These are phyloP conservation scores for Emericellopsis terricola DNA, from an alignment of 495 filamentous ascomycete genomes.

Conservation along the genomic window DNA sequence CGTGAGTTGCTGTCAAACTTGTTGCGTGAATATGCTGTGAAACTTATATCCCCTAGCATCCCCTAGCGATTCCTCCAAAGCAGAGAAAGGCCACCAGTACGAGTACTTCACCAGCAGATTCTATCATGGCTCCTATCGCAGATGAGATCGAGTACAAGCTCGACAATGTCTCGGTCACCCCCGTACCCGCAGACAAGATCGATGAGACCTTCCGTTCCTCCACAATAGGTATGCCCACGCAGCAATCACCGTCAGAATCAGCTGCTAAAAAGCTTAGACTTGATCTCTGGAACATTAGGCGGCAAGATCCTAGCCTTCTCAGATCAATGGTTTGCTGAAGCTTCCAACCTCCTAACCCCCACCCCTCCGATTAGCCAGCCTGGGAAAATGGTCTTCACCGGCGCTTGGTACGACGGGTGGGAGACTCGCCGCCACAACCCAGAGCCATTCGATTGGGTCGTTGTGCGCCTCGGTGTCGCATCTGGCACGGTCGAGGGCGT, in stretches of 20 bases:
- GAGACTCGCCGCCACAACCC: slow-evolving; percentile 80
- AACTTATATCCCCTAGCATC: too few species aligned
- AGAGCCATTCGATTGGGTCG: slow-evolving; percentile 65
- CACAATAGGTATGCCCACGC: slow-evolving; percentile 39
- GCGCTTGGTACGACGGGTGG: slow-evolving; percentile 94
- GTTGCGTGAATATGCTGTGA: too few species aligned
- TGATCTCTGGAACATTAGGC: slow-evolving; percentile 57
- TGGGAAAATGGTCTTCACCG: slow-evolving; percentile 68
- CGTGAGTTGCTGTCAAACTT: too few species aligned
- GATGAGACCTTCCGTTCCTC: slow-evolving; percentile 52
- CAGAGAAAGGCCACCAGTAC: too few species aligned
- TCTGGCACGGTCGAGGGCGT: slow-evolving; percentile 60
- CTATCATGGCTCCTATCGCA: slow-evolving; percentile 8
- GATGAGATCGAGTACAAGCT: slow-evolving; percentile 24
- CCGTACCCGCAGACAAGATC: slow-evolving; percentile 39
- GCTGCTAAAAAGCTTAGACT: slow-evolving; percentile 29
- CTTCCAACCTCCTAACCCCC: slow-evolving; percentile 61
- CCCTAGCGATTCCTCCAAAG: too few species aligned
- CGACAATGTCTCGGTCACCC: slow-evolving; percentile 25
- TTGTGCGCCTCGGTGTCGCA: slow-evolving; percentile 62
- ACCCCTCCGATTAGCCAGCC: slow-evolving; percentile 56
- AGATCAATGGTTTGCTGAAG: slow-evolving; percentile 81
- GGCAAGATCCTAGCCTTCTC: slow-evolving; percentile 58
- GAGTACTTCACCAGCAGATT: too few species aligned
- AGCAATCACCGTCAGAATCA: neutral